Evolutionary conservation across 148 eudicot species (phyloP).

Genomic region (Persicaria tinctoria): DNA sequence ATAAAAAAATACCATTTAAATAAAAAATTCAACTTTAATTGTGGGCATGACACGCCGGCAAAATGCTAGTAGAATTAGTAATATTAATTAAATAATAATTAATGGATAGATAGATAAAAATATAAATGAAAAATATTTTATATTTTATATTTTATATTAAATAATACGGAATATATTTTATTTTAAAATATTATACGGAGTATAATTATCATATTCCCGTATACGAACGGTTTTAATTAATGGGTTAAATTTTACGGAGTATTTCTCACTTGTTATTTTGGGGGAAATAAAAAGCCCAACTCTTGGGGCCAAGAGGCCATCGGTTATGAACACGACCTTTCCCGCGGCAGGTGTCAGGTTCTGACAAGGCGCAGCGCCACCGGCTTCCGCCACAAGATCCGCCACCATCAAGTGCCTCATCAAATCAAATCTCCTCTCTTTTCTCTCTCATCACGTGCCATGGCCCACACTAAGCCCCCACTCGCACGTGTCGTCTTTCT

Average conservation of each 20-base stretch:
- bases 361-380: background rate
- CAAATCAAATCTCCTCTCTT: slow-evolving; percentile 1
- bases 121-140: no score
- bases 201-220: no score
- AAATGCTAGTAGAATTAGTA: no score
- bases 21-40: background rate
- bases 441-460: slow-evolving; percentile 11
- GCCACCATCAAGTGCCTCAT: slow-evolving; percentile 5
- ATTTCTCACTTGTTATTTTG: background rate
- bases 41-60: no score
- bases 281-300: background rate
- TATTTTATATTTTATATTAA: no score
- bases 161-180: no score
- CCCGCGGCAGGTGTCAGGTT: slow-evolving; percentile 8
- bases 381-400: slow-evolving; percentile 5
- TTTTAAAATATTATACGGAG: no score
- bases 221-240: no score
- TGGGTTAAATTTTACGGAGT: background rate
- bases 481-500: slow-evolving; percentile 5
- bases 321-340: background rate
- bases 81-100: background rate
- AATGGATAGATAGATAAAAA: no score
- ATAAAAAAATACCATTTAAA: no score
- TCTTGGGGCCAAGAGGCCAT: background rate
- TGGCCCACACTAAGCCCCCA: slow-evolving; percentile 2